Evolutionary conservation across 2,329 filamentous ascomycete genomes (phyloP), one percentile per base, ranked within the genome.

Genomic region (Myriosclerotinia scirpicola): DNA sequence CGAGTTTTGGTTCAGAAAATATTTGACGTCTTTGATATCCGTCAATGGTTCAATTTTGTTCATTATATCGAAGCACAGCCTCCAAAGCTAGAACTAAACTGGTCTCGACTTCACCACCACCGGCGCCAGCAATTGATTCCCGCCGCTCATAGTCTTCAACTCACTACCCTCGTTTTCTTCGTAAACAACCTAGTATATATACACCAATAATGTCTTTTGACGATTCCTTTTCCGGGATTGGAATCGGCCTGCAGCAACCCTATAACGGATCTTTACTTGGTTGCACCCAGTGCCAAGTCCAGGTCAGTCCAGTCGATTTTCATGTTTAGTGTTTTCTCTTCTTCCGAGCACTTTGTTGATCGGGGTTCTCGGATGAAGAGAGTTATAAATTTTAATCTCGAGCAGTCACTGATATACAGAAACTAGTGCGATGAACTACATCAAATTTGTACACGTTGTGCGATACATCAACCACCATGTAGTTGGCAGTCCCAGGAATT

Each of bases 341-440:
- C 30, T 8, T 30, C 9, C 7, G 42, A 44, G 38, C 38, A 30
- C 7, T 17, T 46, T 8, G 2, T 46, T 14, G 22, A 8, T 46
- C 40, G 22, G 40, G 3, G 8, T 34, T 6, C 22, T 46, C 17
- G 55, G 55, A 46, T 34, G 3, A n/a, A 30, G 17, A 5, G 34
- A n/a, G 15, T 56, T 40, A 46, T 9, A 20, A 14, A 17, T 34
- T 44, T 4, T 0, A n/a, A 34, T 58, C 14, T 22, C 22, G 53
- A 55, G 11, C 17, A 15, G 5, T 44, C 15, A 30, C 40, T 58
- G 22, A 46, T 44, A n/a, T 46, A 20, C 9, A 11, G 5, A n/a
- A 42, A 14, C 14, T 58, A 58, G 55, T 58, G 55, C 40, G 55
- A 58, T 42, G 40, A 46, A 20, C 12, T 20, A 14, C 55, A 26